Evolutionary conservation across 352 stramenopile species (phyloP), one percentile per base, ranked within the genome.

Genomic region (Phytophthora uliginosa): DNA sequence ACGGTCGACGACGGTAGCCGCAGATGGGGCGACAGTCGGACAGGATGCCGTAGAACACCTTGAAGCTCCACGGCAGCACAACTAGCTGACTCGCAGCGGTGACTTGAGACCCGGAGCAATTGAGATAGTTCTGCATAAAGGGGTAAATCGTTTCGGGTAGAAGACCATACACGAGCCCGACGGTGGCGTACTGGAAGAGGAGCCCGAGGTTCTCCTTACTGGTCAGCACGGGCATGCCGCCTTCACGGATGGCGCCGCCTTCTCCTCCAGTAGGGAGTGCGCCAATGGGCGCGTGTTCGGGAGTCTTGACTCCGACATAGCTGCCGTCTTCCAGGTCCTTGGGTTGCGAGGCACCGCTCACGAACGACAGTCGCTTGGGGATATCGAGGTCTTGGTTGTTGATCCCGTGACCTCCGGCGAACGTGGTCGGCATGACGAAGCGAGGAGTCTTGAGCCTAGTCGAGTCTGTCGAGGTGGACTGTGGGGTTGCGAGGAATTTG

Each of bases 11-110:
- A 47, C 71, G 71, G 26, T 72, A 74, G 33, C 71, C 71, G 17
- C 61, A 75, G 9, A 95, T 83, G 7, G 88, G 90, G 28, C 89
- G 78, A 55, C 87, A 95, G 71, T 95, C 90, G 9, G 78, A 78
- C 10, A 78, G 38, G 17, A 66, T 63, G 17, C 65, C 70, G 59
- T 74, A 77, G 55, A 77, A 76, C 20, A 88, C 79, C 67, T 94
- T 95, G 69, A 92, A 93, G 4, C 63, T 83, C 85, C 86, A 95
- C 8, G 83, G 85, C 7, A 93, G 65, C 48, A 81, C 78, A 2
- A 93, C 69, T 15, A 93, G 55, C 6, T 66, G 68, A 2, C n/a
- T 20, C 4, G 82, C 82, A 40, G 74, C 59, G 1, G 67, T 72
- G 20, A 77, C 63, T 50, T 75, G 54, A 5, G 72, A 65, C 17